Evolutionary conservation across 768 basidiomycete genomes (phyloP).

Genomic region (Lentinula boryana): DNA sequence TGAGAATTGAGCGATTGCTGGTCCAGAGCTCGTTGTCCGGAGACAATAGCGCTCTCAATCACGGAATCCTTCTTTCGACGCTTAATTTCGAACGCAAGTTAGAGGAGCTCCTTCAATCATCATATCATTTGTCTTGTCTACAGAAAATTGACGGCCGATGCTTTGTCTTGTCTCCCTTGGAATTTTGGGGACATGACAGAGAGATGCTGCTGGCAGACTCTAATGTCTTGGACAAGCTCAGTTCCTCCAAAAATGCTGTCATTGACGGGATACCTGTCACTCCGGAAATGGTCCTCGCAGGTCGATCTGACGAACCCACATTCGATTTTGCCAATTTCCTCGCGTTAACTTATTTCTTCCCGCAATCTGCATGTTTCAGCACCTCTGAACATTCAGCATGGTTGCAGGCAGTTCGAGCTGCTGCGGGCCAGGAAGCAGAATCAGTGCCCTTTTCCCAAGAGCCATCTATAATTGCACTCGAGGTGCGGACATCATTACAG

Average conservation of each 20-base stretch:
- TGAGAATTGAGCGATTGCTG: conserved; percentile 75
- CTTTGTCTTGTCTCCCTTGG: conserved; percentile 66
- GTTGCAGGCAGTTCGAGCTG: conserved; percentile 46
- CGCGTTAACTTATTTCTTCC: conserved; percentile 80
- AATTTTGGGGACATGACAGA: conserved; percentile 69
- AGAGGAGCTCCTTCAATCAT: conserved; percentile 32
- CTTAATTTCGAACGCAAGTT: conserved; percentile 61
- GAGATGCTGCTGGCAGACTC: conserved; percentile 43
- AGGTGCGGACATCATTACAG: conserved; percentile 25
- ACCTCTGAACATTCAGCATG: conserved; percentile 58
- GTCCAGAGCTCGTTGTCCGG: conserved; percentile 48
- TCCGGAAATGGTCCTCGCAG: conserved; percentile 73
- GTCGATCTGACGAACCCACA: conserved; percentile 50
- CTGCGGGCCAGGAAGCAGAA: conserved; percentile 24
- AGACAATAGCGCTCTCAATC: conserved; percentile 51
- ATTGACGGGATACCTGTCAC: conserved; percentile 61
- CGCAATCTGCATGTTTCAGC: conserved; percentile 63
- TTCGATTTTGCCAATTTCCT: conserved; percentile 66
- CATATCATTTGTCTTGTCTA: conserved; percentile 41
- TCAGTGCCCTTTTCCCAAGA: conserved; percentile 25
- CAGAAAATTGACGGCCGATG: conserved; percentile 48
- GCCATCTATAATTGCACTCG: conserved; percentile 38
- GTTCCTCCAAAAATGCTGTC: conserved; percentile 44
- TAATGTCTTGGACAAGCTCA: conserved; percentile 57
- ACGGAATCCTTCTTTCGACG: conserved; percentile 55